Base-by-base conservation (phyloP, 192 early-diverging fungal genomes). In the Paraglomus brasilianum region DNA sequence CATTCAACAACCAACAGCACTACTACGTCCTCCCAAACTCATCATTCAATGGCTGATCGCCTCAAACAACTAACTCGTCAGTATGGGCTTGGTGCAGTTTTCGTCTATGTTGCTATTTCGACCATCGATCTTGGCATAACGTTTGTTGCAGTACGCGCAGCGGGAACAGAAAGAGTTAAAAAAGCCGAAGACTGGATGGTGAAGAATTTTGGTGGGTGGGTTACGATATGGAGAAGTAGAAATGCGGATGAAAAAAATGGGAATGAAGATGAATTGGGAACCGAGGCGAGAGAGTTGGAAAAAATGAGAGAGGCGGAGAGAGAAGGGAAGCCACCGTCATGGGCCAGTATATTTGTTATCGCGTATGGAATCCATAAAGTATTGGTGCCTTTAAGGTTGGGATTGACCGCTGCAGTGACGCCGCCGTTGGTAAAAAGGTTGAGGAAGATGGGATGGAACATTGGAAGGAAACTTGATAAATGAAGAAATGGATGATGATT, bases 361-460 rank as follows among this genome's bases (percentile, higher is more conserved):
- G 82, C 85, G 0, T 86, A 86, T 68, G 85, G 82, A 10, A 84
- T 86, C n/a, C 85, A 86, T 66, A 86, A 86, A 58, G 47, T 86
- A 7, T 56, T 86, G 42, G 59, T 86, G 14, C 85, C 85, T 5
- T 30, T 86, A 9, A 70, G 85, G 51, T 70, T 86, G 13, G 83
- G 82, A 15, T 71, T 82, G 7, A 86, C 85, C 4, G 79, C 80
- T 30, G 78, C 78, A 48, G 75, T 82, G 43, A 86, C 85, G 0
- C 85, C 85, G 0, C 65, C 75, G 1, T 44, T 84, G 45, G 81
- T 78, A 19, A 82, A 65, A 67, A 78, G 77, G 71, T 64, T 86
- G 24, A 66, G 67, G 45, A 75, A 68, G 48, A 77, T 71, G 55
- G 85, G 85, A 4, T 86, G 77, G 81, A 78, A 69, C 53, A 65